Evolutionary conservation across 1,139 yeast genomes (phyloP).

Genomic region (Candida sanyaensis): DNA sequence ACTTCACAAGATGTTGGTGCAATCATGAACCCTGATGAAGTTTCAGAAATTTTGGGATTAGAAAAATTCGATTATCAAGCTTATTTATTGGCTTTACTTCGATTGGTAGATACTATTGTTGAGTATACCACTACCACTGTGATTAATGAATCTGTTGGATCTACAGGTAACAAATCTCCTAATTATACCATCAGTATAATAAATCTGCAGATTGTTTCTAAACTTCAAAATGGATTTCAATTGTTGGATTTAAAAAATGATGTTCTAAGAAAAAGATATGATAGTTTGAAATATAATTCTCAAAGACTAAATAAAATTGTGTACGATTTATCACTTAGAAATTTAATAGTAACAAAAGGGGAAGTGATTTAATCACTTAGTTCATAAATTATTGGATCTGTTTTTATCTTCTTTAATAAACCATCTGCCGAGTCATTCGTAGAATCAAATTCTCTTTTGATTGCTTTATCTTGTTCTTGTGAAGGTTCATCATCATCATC

Average conservation of each 20-base stretch:
- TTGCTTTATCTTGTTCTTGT: neutral
- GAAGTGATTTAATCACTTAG: slow-evolving; percentile 10
- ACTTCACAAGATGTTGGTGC: slow-evolving; percentile 16
- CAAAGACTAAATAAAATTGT: slow-evolving; percentile 32
- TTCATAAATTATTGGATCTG: neutral
- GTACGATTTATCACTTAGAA: slow-evolving; percentile 26
- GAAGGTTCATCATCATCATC: neutral
- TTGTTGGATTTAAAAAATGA: slow-evolving; percentile 34
- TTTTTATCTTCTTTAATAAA: neutral
- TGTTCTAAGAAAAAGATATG: slow-evolving; percentile 28
- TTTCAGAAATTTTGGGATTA: slow-evolving; percentile 14
- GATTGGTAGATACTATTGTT: slow-evolving; percentile 26
- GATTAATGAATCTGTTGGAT: slow-evolving; percentile 24
- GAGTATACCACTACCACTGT: slow-evolving; percentile 31
- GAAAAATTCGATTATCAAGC: slow-evolving; percentile 21
- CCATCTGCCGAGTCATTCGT: neutral
- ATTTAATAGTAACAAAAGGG: slow-evolving; percentile 18
- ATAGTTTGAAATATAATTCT: slow-evolving; percentile 31
- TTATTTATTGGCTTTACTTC: slow-evolving; percentile 26
- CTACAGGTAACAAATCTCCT: slow-evolving; percentile 10
- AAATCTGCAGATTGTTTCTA: slow-evolving; percentile 27
- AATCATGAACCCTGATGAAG: slow-evolving; percentile 22
- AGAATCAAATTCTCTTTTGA: neutral
- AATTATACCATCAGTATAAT: slow-evolving; percentile 26
- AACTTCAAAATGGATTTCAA: slow-evolving; percentile 30